phyloP scores from a whole-genome alignment of 2,329 filamentous ascomycete species.

The Hypocreales sp. region DNA sequence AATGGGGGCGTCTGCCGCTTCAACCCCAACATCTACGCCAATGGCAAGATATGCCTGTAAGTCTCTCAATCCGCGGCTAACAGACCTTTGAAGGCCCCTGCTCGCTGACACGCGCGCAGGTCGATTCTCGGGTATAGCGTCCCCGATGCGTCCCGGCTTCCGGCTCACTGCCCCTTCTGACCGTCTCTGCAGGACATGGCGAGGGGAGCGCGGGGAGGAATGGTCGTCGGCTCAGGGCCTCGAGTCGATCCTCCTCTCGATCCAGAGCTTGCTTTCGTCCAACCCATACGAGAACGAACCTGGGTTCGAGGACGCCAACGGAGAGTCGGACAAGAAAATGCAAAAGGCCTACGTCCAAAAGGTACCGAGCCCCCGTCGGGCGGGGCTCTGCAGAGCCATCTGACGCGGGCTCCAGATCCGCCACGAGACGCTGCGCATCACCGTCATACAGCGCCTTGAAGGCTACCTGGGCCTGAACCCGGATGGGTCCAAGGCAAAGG shows the following conservation, averaged over 20 bases:
- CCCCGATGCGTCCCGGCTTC: background rate
- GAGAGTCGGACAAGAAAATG: conserved; percentile 52
- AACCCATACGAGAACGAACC: conserved; percentile 97
- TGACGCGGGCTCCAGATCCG: conserved; percentile 48
- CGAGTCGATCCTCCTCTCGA: conserved; percentile 86
- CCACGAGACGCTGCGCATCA: conserved; percentile 77
- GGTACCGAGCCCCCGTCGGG: conserved; percentile 25
- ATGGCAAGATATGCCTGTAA: conserved; percentile 83
- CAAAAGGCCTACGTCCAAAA: conserved; percentile 68
- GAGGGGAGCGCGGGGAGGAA: conserved; percentile 75
- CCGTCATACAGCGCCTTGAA: conserved; percentile 76
- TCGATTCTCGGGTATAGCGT: conserved; percentile 65
- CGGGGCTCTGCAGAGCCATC: background rate
- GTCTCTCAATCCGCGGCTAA: conserved; percentile 15
- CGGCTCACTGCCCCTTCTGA: conserved; percentile 1
- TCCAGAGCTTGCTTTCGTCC: conserved; percentile 86
- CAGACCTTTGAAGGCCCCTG: background rate
- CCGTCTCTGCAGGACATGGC: conserved; percentile 60
- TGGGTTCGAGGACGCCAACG: conserved; percentile 67
- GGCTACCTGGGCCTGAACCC: conserved; percentile 52
- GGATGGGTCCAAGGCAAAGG: conserved; percentile 29
- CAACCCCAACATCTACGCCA: conserved; percentile 92
- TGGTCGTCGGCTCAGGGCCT: conserved; percentile 95
- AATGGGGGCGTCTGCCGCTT: conserved; percentile 81
- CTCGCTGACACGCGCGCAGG: too few species aligned